Conservation (phyloP, 2,329 filamentous ascomycete genomes). For the Allantophomopsis lycopodina region DNA sequence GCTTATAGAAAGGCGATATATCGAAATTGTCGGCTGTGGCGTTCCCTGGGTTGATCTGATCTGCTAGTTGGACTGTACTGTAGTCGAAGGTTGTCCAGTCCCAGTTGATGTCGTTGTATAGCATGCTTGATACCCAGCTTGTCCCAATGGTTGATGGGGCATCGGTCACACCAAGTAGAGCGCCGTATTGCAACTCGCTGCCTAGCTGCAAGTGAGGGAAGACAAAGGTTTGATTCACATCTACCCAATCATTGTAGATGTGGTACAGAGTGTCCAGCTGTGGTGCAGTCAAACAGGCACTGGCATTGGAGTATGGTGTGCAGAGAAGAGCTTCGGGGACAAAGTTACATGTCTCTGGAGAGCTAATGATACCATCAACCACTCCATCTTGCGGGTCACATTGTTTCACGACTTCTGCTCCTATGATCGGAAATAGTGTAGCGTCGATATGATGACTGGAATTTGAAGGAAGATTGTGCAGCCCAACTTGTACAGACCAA, state of each 20-base stretch:
- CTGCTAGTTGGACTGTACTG: neutral
- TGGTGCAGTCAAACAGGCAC: slow-evolving; percentile 10
- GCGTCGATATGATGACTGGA: slow-evolving; percentile 17
- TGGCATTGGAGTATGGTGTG: slow-evolving; percentile 13
- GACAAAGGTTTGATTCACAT: neutral
- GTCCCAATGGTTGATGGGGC: neutral
- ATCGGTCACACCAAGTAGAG: neutral
- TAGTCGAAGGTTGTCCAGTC: neutral
- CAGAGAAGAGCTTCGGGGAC: slow-evolving; percentile 9
- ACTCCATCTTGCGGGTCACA: slow-evolving; percentile 26
- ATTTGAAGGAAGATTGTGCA: slow-evolving; percentile 5
- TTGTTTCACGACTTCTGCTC: slow-evolving; percentile 17
- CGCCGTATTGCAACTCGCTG: neutral
- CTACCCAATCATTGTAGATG: neutral
- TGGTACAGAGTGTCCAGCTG: slow-evolving; percentile 10
- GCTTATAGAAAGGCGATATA: neutral
- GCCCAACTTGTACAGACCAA: slow-evolving; percentile 7
- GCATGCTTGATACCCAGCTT: neutral
- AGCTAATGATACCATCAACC: slow-evolving; percentile 22
- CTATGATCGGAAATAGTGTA: slow-evolving; percentile 3
- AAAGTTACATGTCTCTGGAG: slow-evolving; percentile 22
- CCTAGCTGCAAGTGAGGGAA: neutral
- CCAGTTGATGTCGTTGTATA: neutral
- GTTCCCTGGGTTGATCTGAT: neutral
- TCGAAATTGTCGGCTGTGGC: neutral